A percentile compares a stretch with the other conserved stretches of the same genome.
Evolutionary conservation across 495 filamentous ascomycete species (phyloP).

Genomic region (Penicillium desertorum): DNA sequence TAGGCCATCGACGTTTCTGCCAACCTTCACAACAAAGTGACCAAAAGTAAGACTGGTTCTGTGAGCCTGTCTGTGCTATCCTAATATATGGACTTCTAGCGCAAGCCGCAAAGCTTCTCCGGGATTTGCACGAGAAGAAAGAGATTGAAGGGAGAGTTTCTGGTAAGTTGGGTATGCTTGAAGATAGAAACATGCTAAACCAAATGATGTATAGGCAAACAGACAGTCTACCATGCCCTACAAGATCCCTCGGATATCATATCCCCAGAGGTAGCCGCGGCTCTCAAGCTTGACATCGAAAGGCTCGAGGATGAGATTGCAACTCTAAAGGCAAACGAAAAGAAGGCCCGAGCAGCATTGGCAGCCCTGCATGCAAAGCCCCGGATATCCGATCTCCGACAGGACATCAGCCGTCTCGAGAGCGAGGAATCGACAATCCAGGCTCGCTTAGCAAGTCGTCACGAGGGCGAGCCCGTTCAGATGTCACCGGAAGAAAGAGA

Average conservation of each 20-base stretch:
- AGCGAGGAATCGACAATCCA: conserved; percentile 43
- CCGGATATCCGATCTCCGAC: conserved; percentile 51
- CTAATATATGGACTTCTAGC: conserved; percentile 33
- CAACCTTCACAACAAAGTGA: conserved; percentile 68
- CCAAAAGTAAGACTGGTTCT: conserved; percentile 50
- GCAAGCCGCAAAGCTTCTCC: conserved; percentile 60
- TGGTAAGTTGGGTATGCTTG: conserved; percentile 35
- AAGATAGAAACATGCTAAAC: neutral
- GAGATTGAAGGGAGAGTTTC: conserved; percentile 58
- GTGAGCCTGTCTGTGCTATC: conserved; percentile 4
- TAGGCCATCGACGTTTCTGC: conserved; percentile 64
- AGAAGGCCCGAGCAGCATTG: conserved; percentile 51
- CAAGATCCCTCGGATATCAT: conserved; percentile 50
- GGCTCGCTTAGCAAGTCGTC: conserved; percentile 40
- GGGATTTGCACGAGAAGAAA: conserved; percentile 60
- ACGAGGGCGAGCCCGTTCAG: conserved; percentile 28
- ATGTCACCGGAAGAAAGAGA: conserved; percentile 50
- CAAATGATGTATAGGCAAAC: conserved; percentile 49
- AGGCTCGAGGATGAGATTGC: conserved; percentile 50
- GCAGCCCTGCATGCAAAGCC: conserved; percentile 48
- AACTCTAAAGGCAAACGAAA: conserved; percentile 49
- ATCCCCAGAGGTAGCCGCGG: conserved; percentile 45
- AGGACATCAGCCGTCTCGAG: conserved; percentile 46
- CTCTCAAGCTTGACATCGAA: conserved; percentile 52
- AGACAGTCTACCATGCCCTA: conserved; percentile 61